phyloP scores from a whole-genome alignment of 2,329 filamentous ascomycete species.

The Rhinocladiella similis region DNA sequence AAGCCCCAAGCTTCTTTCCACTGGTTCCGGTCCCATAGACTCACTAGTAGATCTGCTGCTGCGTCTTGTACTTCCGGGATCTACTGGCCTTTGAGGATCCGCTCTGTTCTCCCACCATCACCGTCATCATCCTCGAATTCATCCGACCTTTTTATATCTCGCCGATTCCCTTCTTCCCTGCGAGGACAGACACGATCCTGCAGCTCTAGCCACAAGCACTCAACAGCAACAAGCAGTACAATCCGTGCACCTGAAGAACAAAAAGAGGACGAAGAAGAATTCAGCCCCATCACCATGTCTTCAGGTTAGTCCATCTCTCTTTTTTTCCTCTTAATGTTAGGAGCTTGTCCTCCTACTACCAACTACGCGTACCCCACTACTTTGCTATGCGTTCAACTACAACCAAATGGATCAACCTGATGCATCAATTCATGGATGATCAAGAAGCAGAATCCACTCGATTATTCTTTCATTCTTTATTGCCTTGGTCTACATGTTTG shows the following conservation, averaged over 20 bases:
- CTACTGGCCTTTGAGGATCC: not conserved
- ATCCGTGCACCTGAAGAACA: not conserved
- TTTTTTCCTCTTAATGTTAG: not conserved
- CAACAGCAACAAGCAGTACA: not conserved
- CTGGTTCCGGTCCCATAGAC: not conserved
- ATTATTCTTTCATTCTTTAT: not conserved
- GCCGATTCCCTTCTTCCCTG: not conserved
- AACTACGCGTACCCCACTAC: not conserved
- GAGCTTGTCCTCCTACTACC: not conserved
- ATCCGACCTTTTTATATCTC: constrained; percentile 2
- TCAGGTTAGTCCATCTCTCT: constrained; percentile 10
- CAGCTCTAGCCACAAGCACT: not conserved
- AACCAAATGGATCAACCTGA: not conserved
- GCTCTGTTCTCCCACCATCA: not conserved
- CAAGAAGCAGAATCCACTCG: not conserved
- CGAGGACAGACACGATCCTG: constrained; percentile 1
- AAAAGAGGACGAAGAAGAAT: not conserved
- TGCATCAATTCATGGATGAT: not conserved
- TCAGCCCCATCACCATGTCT: constrained; percentile 11
- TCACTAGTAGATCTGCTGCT: constrained; percentile 6
- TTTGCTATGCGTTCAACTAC: not conserved
- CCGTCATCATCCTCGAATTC: constrained; percentile 2
- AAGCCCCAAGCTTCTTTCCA: not conserved
- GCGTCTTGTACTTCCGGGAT: constrained; percentile 3
- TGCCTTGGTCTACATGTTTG: not conserved